A percentile compares a stretch with the other conserved stretches of the same genome.
Evolutionary conservation across 129 eudicot genomes (phyloP).

Genomic region (Artemisia tridentata): DNA sequence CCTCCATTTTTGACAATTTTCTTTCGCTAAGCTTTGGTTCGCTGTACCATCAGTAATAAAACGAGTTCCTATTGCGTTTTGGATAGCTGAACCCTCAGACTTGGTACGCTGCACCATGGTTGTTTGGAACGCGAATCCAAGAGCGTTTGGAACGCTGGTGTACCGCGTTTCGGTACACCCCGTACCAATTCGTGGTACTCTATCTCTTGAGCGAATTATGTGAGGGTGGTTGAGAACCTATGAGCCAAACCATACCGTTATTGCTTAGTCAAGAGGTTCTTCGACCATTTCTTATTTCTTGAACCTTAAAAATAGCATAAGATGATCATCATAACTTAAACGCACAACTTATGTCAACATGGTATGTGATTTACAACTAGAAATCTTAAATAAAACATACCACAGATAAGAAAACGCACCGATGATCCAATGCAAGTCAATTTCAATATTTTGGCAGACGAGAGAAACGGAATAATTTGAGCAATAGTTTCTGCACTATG

Average conservation of each 20-base stretch:
- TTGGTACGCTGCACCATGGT: no score
- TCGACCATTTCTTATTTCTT: neutral
- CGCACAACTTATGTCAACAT: neutral
- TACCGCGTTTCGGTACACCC: no score
- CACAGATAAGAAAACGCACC: neutral
- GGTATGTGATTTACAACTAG: neutral
- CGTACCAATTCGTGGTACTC: no score
- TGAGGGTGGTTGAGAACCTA: neutral
- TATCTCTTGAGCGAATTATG: no score
- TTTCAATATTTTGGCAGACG: conserved; percentile 22
- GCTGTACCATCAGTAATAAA: no score
- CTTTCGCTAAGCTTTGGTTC: no score
- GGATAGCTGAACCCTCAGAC: no score
- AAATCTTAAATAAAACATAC: neutral
- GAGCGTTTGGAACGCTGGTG: no score
- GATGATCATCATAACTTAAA: neutral
- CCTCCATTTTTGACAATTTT: no score
- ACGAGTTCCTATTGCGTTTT: no score
- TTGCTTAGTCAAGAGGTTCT: neutral
- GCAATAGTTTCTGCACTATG: neutral
- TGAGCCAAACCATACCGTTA: neutral
- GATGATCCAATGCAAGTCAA: neutral
- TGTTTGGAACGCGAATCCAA: no score
- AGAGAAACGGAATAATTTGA: neutral
- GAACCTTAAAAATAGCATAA: neutral